A percentile compares a stretch with the other conserved stretches of the same genome.
phyloP scores from a whole-genome alignment of 768 basidiomycete genomes.

The Boletus tomentosulus region DNA sequence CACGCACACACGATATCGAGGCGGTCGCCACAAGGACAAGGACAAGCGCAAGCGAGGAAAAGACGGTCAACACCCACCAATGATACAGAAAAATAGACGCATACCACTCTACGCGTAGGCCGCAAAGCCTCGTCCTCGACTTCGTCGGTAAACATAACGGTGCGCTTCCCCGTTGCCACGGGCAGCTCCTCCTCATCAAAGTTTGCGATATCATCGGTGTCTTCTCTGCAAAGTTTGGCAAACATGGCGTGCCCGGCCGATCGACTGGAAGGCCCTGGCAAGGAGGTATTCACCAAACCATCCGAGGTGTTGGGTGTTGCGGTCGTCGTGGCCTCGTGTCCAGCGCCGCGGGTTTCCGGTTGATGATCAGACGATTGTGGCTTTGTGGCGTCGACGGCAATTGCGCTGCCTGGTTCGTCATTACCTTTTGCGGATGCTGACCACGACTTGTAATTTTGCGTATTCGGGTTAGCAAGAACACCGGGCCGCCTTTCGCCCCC shows the following conservation, averaged over 20 bases:
- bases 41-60: background rate
- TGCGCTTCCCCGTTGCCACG: slow-evolving; percentile 22
- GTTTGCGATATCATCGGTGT: slow-evolving; percentile 24
- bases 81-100: background rate
- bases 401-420: slow-evolving; percentile 11
- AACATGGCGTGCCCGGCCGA: slow-evolving; percentile 20
- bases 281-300: slow-evolving; percentile 7
- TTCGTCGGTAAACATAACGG: slow-evolving; percentile 18
- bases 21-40: background rate
- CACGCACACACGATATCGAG: background rate
- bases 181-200: slow-evolving; percentile 19
- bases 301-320: slow-evolving; percentile 7
- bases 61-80: background rate
- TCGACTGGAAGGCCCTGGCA: slow-evolving; percentile 17
- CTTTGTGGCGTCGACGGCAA: slow-evolving; percentile 8
- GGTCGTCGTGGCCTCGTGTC: slow-evolving; percentile 8
- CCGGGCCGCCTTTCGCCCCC: slow-evolving; percentile 13
- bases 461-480: slow-evolving; percentile 13
- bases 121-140: slow-evolving; percentile 20
- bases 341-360: slow-evolving; percentile 17
- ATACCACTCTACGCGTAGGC: slow-evolving; percentile 28
- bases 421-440: slow-evolving; percentile 9
- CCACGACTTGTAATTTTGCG: slow-evolving; percentile 10
- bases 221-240: slow-evolving; percentile 24
- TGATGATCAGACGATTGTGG: slow-evolving; percentile 11